Base-by-base conservation (phyloP, 148 eudicot species). In the Cornus suecica region DNA sequence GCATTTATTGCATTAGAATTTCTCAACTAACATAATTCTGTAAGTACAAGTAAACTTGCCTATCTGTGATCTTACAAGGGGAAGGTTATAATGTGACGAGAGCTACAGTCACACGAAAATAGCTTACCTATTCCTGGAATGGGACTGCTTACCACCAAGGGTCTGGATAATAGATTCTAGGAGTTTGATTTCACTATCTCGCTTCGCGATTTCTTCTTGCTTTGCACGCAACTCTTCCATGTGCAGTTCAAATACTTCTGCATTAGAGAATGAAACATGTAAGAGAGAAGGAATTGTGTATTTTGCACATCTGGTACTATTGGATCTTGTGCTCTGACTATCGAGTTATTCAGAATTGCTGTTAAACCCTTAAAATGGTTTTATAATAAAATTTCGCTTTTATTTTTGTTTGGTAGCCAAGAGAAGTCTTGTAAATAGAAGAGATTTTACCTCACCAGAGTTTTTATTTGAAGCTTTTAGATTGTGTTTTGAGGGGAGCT, bases 191-290 rank as follows among this genome's bases (percentile, higher is more conserved):
- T 95, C 97, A 20, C 78, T 79, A 52, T 95, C 99, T 62, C 97
- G 90, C 85, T 90, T 92, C 68, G 67, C 76, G 72, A 92, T 92
- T 85, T 95, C 94, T 34, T 91, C 94, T 81, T 95, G 97, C 81
- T 95, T 95, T 48, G 89, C 83, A 9, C 93, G 88, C 79, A 95
- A 73, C 85, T 95, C 97, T 80, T 87, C 92, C 94, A 88, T 83
- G 83, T 95, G 99, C 76, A 95, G 80, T 77, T 90, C 91, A 82
- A 95, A 95, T 64, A 95, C 99, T 87, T 83, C 99, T 95, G 94
- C 85, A 84, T 65, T 23, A 32, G 65, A 76, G 31, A 79, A 62
- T 3, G 22, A 28, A 42, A 45, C 60, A 18, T 27, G 31, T 37
- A 5, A 81, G 58, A 11, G 60, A 63, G 28, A 34, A 54, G 9